Evolutionary conservation across 768 basidiomycete genomes (phyloP), one percentile per base, ranked within the genome.

Genomic region (Tulasnella sp.): DNA sequence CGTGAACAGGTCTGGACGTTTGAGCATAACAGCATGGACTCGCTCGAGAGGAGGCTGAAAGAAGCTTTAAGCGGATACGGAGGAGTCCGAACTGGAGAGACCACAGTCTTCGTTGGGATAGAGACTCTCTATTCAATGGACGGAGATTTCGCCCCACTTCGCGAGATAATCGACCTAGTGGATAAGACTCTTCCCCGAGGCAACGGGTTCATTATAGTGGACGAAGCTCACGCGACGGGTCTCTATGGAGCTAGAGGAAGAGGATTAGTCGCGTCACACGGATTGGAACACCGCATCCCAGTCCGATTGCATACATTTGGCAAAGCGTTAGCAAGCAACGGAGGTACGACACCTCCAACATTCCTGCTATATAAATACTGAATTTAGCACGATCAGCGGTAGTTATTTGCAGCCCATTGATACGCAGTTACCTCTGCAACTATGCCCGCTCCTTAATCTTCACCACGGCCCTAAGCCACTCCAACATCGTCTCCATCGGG

Each of bases 101-200:
- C 81, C 46, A 91, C 87, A 82, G 85, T 94, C 3, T 98, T 97
- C 83, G 85, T 99, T 18, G 91, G 94, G 0, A 91, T 98, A 9
- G 97, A 99, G 87, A 92, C 91, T 48, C 85, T 98, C 71, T 98
- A 98, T 82, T 94, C 92, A 79, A 99, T 99, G 97, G 97, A 99
- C 82, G 97, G 97, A 19, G 97, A 96, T 38, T 89, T 97, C 80
- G 88, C 93, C 0, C 96, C 95, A 0, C 87, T 99, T 39, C 76
- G 76, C 21, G 89, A 90, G 62, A 91, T 98, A 72, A 89, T 92
- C 46, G 88, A 89, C 38, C 82, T 89, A 3, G 82, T 95, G 68
- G 90, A 95, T 38, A 87, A 88, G 56, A 80, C 88, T 18, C 88
- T 95, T 58, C 92, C 92, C 1, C 77, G 82, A 24, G 88, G 89